Evolutionary conservation across 2,329 filamentous ascomycete species (phyloP).

Genomic region (Penicillium verrucosum): DNA sequence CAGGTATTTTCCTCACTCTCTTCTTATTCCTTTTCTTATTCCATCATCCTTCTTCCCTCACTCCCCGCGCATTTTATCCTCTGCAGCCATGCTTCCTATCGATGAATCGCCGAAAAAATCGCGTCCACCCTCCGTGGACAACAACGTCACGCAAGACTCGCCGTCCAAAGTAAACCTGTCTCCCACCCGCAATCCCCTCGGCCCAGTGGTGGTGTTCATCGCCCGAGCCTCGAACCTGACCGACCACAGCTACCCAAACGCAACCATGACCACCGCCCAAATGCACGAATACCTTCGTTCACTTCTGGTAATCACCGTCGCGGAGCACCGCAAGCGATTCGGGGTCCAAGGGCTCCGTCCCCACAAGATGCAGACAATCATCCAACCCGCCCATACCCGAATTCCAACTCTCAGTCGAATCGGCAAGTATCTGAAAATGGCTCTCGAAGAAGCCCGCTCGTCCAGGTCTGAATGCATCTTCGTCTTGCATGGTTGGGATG

Average conservation of each 20-base stretch:
- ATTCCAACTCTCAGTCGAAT: background rate
- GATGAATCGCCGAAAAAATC: background rate
- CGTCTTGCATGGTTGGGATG: conserved; percentile 3
- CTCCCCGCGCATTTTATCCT: background rate
- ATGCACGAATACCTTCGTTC: conserved; percentile 6
- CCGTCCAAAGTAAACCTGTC: background rate
- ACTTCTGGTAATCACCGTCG: background rate
- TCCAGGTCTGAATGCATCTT: background rate
- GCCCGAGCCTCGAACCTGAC: background rate
- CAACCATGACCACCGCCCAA: background rate
- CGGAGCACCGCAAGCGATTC: conserved; percentile 3
- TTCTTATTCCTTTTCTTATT: too few species aligned
- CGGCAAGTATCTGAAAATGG: background rate
- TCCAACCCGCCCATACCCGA: background rate
- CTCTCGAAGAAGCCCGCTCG: conserved; percentile 1
- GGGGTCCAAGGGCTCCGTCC: background rate
- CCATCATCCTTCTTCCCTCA: background rate
- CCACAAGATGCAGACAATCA: conserved; percentile 1
- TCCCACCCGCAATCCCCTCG: background rate
- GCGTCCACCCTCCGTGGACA: background rate
- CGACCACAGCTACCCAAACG: background rate
- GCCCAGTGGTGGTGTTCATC: conserved; percentile 1
- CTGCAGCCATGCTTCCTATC: background rate
- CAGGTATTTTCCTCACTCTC: background rate
- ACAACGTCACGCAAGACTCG: background rate